Evolutionary conservation across 2,329 filamentous ascomycete species (phyloP).

Genomic region (Zasmidium angulare): DNA sequence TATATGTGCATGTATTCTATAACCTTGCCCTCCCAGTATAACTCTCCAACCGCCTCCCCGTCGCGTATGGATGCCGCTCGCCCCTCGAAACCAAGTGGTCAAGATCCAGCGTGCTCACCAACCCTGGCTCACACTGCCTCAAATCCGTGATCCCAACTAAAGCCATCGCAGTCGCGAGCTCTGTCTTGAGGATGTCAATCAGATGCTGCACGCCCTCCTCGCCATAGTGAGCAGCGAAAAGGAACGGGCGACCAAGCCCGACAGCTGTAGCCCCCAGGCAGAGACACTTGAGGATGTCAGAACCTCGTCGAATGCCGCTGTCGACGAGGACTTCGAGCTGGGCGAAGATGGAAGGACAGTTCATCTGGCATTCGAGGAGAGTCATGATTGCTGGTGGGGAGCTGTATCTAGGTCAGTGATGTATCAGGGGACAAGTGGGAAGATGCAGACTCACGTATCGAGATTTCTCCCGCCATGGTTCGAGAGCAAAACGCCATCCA

Average conservation of each 20-base stretch:
- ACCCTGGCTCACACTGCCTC: slow-evolving; percentile 58
- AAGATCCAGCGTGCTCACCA: slow-evolving; percentile 54
- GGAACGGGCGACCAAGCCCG: slow-evolving; percentile 61
- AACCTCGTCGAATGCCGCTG: slow-evolving; percentile 64
- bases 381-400: slow-evolving; percentile 58
- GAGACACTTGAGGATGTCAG: slow-evolving; percentile 67
- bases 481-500: slow-evolving; percentile 49
- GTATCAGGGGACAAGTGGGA: background rate
- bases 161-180: slow-evolving; percentile 65
- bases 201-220: slow-evolving; percentile 52
- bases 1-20: background rate
- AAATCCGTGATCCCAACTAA: slow-evolving; percentile 63
- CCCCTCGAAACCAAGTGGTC: slow-evolving; percentile 48
- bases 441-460: slow-evolving; percentile 38
- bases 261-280: slow-evolving; percentile 64
- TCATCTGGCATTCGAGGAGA: slow-evolving; percentile 62
- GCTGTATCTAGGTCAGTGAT: slow-evolving; percentile 15
- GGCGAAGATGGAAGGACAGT: slow-evolving; percentile 61
- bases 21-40: background rate
- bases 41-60: slow-evolving; percentile 17
- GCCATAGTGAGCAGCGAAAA: slow-evolving; percentile 63
- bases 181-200: slow-evolving; percentile 44
- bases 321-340: slow-evolving; percentile 64
- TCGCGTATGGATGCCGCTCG: slow-evolving; percentile 26
- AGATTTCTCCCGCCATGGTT: slow-evolving; percentile 56